Evolutionary conservation across 768 basidiomycete species (phyloP).

Genomic region (Holtermannia corniformis): DNA sequence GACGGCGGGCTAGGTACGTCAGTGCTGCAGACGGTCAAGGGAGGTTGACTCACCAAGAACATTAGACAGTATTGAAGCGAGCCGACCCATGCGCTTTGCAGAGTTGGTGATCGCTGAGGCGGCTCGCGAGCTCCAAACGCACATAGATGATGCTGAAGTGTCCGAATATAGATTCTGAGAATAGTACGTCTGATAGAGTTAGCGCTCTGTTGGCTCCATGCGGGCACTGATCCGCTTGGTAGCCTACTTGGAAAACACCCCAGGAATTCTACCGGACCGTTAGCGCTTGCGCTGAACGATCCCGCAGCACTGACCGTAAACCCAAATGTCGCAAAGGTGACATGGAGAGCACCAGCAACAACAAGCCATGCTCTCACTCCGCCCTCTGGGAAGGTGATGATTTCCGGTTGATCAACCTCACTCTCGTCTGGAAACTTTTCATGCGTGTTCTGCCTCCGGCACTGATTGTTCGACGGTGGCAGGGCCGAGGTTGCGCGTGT

Average conservation of each 20-base stretch:
- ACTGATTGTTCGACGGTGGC: background rate
- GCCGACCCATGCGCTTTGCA: background rate
- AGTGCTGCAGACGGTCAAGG: too few relatives aligned
- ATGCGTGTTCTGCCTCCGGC: background rate
- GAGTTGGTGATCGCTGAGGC: too few relatives aligned
- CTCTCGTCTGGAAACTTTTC: background rate
- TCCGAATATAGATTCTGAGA: background rate
- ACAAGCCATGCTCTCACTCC: conserved; percentile 4
- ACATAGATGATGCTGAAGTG: background rate
- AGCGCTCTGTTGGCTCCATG: background rate
- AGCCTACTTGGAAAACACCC: background rate
- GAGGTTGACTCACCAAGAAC: too few relatives aligned
- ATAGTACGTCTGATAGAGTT: background rate
- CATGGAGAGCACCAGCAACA: conserved; percentile 1
- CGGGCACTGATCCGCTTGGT: background rate
- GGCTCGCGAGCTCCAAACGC: too few relatives aligned
- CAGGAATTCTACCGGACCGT: background rate
- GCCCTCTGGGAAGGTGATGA: conserved; percentile 1
- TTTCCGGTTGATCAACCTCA: background rate
- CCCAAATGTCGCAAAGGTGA: conserved; percentile 1
- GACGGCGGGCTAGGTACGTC: background rate
- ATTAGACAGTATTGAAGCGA: background rate
- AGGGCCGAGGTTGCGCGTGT: background rate
- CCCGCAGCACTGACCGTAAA: background rate
- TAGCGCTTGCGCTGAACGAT: background rate